Conservation (phyloP, 192 early-diverging fungal genomes). For the Rhizophagus clarus region DNA sequence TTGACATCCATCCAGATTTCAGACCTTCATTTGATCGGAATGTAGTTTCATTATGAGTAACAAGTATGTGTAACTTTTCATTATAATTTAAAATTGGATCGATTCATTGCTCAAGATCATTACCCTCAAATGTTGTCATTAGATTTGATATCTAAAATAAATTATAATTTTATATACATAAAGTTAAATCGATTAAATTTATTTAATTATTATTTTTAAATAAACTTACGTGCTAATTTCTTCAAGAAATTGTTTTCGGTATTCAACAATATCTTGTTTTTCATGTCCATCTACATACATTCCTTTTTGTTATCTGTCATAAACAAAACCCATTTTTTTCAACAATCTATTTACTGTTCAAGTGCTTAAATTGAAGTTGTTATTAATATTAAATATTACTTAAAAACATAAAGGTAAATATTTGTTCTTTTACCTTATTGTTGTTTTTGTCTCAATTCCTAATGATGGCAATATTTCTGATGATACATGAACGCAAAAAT, state of each 20-base stretch:
- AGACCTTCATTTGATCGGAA: constrained; percentile 28
- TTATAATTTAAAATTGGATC: background rate
- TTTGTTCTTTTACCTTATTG: too few species aligned
- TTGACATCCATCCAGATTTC: constrained; percentile 4
- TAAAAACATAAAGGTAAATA: too few species aligned
- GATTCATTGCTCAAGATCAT: background rate
- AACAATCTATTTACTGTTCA: constrained; percentile 10
- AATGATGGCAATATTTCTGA: too few species aligned
- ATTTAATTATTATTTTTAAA: background rate
- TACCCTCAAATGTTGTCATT: constrained; percentile 8
- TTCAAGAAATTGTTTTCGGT: too few species aligned
- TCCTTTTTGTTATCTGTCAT: too few species aligned
- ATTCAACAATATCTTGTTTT: too few species aligned
- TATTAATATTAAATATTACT: background rate
- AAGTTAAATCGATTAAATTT: background rate
- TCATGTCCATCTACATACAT: too few species aligned
- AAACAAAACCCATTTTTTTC: constrained; percentile 22
- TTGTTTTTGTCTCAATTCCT: too few species aligned
- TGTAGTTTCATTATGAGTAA: constrained; percentile 33
- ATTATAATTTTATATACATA: background rate
- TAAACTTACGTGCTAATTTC: constrained; percentile 4
- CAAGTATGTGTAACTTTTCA: constrained; percentile 16
- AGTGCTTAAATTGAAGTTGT: background rate
- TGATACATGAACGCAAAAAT: too few species aligned
- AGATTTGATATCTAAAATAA: background rate